These are phyloP conservation scores for Morella rubra DNA, from an alignment of 306 rosid species.

Conservation along the genomic window DNA sequence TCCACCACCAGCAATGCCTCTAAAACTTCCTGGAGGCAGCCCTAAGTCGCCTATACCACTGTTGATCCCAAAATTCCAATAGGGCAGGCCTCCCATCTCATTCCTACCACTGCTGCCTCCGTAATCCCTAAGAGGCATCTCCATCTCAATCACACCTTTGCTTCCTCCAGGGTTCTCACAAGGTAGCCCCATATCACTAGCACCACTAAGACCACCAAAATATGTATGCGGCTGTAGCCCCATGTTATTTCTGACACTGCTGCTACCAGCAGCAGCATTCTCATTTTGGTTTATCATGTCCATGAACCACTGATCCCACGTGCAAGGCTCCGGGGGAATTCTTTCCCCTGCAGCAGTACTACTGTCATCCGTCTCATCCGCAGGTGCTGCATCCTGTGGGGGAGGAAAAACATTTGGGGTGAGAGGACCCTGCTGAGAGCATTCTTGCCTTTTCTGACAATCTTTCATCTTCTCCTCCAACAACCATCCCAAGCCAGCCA, in stretches of 20 bases:
- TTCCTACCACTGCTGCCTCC: background rate
- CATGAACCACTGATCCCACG: constrained; percentile 27
- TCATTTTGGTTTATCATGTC: constrained; percentile 18
- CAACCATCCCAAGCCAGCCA: constrained; percentile 18
- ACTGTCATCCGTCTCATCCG: background rate
- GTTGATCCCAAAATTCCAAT: background rate
- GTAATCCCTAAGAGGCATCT: background rate
- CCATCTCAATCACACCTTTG: background rate
- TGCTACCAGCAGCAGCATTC: background rate
- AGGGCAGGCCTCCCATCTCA: constrained; percentile 4
- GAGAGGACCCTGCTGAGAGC: constrained; percentile 11
- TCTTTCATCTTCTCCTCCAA: constrained; percentile 21
- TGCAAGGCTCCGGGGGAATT: background rate
- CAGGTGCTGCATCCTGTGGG: background rate
- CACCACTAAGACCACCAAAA: background rate
- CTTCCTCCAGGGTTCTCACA: background rate
- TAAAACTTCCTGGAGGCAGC: background rate
- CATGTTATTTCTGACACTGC: background rate
- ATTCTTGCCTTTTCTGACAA: background rate
- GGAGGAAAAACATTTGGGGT: background rate
- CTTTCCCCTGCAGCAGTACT: background rate
- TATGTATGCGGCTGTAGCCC: background rate
- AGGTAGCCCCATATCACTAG: background rate
- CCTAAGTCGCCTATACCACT: background rate
- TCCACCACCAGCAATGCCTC: background rate